These are phyloP conservation scores for Apiosordaria backusii DNA, from an alignment of 495 filamentous ascomycete genomes.

Conservation along the genomic window DNA sequence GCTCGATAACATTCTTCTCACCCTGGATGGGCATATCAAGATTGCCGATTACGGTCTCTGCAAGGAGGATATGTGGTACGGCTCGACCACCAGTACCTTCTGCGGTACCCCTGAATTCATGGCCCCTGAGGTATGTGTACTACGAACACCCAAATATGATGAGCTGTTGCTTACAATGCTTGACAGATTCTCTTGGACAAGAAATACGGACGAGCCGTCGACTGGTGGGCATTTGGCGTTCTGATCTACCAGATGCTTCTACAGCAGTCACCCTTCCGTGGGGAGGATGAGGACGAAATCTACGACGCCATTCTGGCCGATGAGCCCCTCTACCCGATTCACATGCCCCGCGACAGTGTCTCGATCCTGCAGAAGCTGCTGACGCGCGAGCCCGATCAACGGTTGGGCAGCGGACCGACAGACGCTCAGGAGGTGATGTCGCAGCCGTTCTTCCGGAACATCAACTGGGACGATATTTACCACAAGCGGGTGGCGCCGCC, in stretches of 20 bases:
- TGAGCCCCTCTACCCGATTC: constrained; percentile 96
- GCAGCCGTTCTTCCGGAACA: constrained; percentile 95
- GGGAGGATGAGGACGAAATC: constrained; percentile 99
- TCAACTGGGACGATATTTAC: constrained; percentile 98
- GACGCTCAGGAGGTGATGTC: constrained; percentile 99
- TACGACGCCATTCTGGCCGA: constrained; percentile 99
- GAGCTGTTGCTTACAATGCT: neutral
- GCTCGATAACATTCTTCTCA: constrained; percentile 96
- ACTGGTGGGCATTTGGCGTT: constrained; percentile 99
- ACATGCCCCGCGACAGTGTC: constrained; percentile 97
- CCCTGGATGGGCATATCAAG: constrained; percentile 96
- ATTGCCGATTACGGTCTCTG: constrained; percentile 98
- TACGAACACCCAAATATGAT: neutral
- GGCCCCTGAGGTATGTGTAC: constrained; percentile 80
- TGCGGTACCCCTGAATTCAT: constrained; percentile 99
- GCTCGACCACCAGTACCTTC: constrained; percentile 93
- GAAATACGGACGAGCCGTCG: constrained; percentile 97
- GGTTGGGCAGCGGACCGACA: constrained; percentile 89
- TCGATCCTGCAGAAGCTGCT: constrained; percentile 97
- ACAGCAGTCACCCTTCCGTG: constrained; percentile 97
- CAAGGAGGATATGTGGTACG: constrained; percentile 99
- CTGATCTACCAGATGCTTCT: constrained; percentile 99
- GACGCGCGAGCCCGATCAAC: constrained; percentile 88
- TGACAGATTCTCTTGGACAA: constrained; percentile 90
- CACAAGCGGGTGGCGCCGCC: constrained; percentile 87